Base-by-base conservation (phyloP, 2,329 filamentous ascomycete species). In the Penicillium sp. region DNA sequence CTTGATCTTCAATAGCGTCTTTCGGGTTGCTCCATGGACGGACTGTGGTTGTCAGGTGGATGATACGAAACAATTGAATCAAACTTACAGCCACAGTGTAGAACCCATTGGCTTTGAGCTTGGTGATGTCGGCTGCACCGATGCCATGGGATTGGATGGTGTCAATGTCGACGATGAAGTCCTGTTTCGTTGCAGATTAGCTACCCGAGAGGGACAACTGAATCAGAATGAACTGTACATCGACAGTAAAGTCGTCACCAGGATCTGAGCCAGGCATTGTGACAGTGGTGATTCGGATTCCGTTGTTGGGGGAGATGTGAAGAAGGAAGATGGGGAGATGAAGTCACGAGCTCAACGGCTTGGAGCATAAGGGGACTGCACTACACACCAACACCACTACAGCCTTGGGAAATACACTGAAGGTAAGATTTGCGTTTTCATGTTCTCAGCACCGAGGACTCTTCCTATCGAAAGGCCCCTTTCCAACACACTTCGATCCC, bases 111-210 rank as follows among this genome's bases (percentile, higher is more conserved):
- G 73, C 67, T 65, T 84, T 86, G 43, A 87, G 72, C 66, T 86
- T 87, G 6, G 75, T 73, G 56, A 87, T 86, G 62, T 87, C 84
- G 2, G 80, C 75, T 28, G 79, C 81, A 47, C 80, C 80, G 56
- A 87, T 82, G 37, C 83, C 84, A 65, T 87, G 82, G 29, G 80
- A 76, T 66, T 86, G 83, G 28, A 87, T 80, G 39, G 76, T 73
- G 52, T 87, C 84, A 50, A 87, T 82, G 59, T 86, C 82, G 47
- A 86, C 72, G 55, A 87, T 86, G 66, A 78, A 78, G 59, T 67
- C 67, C 56, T 82, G 72, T 72, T 2, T 5, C 33, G n/a, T 35
- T 20, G 18, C 15, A 37, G 15, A 28, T 37, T 20, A 35, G 20
- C 27, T n/a, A 12, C 15, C 9, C 24, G 35, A 25, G 28, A 28